A percentile compares a stretch with the other conserved stretches of the same genome.
phyloP scores from a whole-genome alignment of 805 yeast genomes.

The Metschnikowia lochheadii region DNA sequence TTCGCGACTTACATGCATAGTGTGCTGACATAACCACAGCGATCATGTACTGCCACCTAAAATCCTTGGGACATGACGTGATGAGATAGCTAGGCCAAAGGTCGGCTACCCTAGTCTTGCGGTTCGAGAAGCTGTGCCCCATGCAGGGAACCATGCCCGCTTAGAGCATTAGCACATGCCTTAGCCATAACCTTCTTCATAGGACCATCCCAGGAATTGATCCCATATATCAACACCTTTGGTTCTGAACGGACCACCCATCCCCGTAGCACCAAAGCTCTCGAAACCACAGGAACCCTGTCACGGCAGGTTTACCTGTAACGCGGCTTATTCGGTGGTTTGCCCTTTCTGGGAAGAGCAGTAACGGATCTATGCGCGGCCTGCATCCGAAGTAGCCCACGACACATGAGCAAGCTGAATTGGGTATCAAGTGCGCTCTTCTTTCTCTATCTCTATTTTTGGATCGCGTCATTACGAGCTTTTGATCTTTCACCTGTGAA shows the following conservation, averaged over 20 bases:
- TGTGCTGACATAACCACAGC: neutral
- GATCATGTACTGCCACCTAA: neutral
- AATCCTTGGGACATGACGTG: neutral
- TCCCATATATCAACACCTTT: neutral
- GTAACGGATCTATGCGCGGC: neutral
- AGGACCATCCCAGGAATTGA: no score
- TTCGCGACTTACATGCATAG: conserved; percentile 1
- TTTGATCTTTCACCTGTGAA: neutral
- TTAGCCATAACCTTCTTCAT: no score
- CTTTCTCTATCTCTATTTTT: neutral
- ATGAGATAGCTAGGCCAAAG: neutral
- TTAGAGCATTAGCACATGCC: neutral
- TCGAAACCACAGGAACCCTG: neutral
- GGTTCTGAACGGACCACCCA: no score
- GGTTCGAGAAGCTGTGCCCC: neutral
- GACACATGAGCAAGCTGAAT: neutral
- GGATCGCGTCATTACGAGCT: neutral
- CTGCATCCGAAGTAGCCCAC: neutral
- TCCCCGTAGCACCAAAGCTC: no score
- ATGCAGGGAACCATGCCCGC: neutral
- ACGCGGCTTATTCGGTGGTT: neutral
- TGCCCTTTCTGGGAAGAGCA: neutral
- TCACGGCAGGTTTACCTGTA: neutral
- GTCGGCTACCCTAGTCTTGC: neutral
- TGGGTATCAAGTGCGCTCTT: neutral